Conservation (phyloP, 768 basidiomycete genomes). For the Kwoniella mangroviensis region DNA sequence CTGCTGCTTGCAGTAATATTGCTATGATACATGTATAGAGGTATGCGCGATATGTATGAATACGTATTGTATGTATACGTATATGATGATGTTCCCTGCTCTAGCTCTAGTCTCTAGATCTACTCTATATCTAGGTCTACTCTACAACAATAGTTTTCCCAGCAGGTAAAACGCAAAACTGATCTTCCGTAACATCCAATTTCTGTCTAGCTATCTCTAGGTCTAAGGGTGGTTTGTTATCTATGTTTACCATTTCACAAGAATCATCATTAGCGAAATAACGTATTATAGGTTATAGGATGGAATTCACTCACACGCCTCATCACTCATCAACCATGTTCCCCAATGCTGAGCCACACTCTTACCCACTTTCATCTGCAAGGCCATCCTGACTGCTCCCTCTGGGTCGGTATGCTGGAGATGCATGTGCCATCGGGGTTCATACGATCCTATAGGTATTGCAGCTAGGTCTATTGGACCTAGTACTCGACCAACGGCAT, state of each 20-base stretch:
- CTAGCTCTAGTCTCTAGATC: not conserved
- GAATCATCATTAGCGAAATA: not conserved
- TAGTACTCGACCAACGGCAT: conserved; percentile 51
- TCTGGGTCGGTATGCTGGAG: conserved; percentile 55
- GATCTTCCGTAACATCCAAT: conserved; percentile 31
- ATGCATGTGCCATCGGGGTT: conserved; percentile 53
- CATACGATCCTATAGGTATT: conserved; percentile 57
- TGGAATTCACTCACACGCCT: conserved; percentile 41
- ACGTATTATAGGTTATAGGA: not conserved
- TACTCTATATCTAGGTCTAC: conserved; percentile 9
- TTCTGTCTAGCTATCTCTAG: conserved; percentile 42
- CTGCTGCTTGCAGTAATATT: too few relatives aligned
- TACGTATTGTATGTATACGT: too few relatives aligned
- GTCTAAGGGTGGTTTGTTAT: conserved; percentile 48
- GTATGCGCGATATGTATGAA: too few relatives aligned
- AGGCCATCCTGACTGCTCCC: conserved; percentile 52
- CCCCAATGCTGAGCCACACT: conserved; percentile 56
- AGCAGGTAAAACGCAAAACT: conserved; percentile 40
- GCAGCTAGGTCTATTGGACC: conserved; percentile 53
- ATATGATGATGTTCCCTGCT: too few relatives aligned
- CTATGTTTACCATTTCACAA: conserved; percentile 12
- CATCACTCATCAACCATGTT: conserved; percentile 53
- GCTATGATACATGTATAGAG: too few relatives aligned
- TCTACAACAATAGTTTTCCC: conserved; percentile 46
- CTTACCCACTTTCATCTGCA: conserved; percentile 44